Conservation (phyloP, 768 basidiomycete genomes). For the Russula compacta region DNA sequence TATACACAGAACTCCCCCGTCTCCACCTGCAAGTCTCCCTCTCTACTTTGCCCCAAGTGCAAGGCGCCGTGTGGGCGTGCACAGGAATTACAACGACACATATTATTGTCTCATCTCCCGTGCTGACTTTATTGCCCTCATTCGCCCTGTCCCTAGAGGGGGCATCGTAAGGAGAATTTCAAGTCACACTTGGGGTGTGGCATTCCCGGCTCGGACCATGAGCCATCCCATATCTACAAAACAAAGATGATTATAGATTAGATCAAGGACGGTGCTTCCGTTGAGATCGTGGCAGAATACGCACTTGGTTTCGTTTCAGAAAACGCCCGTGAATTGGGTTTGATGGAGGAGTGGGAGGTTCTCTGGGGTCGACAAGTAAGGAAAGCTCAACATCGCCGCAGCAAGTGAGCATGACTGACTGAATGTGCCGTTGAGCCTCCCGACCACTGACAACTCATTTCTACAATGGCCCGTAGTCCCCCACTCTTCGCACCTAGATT, state of each 20-base stretch:
- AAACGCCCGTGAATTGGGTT: background rate
- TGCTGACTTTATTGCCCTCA: background rate
- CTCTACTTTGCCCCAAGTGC: background rate
- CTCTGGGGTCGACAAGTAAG: background rate
- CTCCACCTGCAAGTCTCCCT: background rate
- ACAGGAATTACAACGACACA: background rate
- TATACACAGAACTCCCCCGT: background rate
- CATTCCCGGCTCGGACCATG: background rate
- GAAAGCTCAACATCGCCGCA: background rate
- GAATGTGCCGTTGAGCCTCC: background rate
- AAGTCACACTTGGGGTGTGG: background rate
- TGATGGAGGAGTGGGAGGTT: background rate
- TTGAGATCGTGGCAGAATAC: background rate
- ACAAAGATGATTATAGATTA: background rate
- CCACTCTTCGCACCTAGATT: background rate
- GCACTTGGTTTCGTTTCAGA: background rate
- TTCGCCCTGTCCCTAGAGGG: background rate
- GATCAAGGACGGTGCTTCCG: background rate
- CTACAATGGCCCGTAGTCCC: background rate
- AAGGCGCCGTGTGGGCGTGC: background rate
- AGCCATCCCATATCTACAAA: background rate
- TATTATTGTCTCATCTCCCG: background rate
- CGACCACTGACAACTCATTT: too few relatives aligned
- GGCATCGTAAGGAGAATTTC: background rate
- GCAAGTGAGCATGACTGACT: background rate